phyloP scores from a whole-genome alignment of 2,329 filamentous ascomycete genomes.

The Nigrospora osmanthi region DNA sequence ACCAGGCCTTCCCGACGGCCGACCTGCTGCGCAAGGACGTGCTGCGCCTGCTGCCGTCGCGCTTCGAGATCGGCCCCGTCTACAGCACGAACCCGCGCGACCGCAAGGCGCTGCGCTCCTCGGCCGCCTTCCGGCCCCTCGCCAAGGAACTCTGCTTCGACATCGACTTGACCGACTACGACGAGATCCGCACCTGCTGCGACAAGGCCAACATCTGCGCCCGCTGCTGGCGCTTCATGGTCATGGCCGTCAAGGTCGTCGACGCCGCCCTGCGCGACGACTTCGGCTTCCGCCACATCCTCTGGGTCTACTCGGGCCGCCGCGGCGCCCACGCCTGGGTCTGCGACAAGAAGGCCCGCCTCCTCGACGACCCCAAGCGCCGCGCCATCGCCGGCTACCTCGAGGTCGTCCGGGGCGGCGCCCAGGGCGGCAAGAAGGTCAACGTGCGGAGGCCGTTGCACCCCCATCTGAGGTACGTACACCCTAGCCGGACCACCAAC shows the following conservation, averaged over 20 bases:
- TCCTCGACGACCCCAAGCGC: constrained; percentile 78
- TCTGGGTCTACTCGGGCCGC: constrained; percentile 98
- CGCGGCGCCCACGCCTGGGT: constrained; percentile 98
- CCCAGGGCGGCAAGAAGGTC: constrained; percentile 79
- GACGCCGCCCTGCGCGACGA: constrained; percentile 84
- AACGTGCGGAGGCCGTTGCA: constrained; percentile 81
- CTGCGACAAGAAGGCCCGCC: constrained; percentile 79
- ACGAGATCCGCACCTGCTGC: constrained; percentile 93
- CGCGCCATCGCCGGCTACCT: constrained; percentile 83
- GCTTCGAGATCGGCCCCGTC: constrained; percentile 98
- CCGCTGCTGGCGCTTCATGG: constrained; percentile 96
- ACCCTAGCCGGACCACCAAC: not conserved
- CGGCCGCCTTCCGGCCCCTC: constrained; percentile 74
- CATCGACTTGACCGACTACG: constrained; percentile 99
- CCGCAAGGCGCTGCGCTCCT: constrained; percentile 77
- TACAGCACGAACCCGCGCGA: constrained; percentile 93
- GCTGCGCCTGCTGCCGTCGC: constrained; percentile 76
- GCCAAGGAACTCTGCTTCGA: constrained; percentile 96
- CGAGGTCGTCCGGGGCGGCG: constrained; percentile 80
- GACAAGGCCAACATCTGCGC: constrained; percentile 86
- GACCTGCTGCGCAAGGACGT: constrained; percentile 82
- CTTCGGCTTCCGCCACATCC: constrained; percentile 92
- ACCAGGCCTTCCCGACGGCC: constrained; percentile 59
- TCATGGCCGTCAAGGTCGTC: constrained; percentile 93
- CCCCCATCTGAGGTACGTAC: constrained; percentile 66